Base-by-base conservation (phyloP, 148 eudicot genomes). In the Arctostaphylos glauca region DNA sequence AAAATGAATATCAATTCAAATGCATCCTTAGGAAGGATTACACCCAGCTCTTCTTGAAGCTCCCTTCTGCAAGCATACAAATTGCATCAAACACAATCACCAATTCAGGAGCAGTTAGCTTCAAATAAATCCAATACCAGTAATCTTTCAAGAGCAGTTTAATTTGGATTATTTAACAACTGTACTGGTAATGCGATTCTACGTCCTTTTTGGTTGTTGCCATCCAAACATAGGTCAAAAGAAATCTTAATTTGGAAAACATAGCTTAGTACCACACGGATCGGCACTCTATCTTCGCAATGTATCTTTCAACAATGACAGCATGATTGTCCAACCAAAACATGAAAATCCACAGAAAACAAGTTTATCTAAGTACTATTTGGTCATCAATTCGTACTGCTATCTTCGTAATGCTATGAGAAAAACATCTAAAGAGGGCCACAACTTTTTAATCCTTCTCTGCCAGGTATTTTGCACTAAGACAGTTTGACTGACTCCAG, bases 41-140 rank as follows among this genome's bases (percentile, higher is more conserved):
- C 79, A 59, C 99, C 99, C 71, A 96, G 95, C 90, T 96, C 99
- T 88, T 96, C 99, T 58, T 91, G 92, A 86, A 96, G 99, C 88
- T 96, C 99, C 88, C 98, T 92, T 90, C 99, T 96, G 92, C 83
- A 88, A 89, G 81, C 74, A 85, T 58, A 54, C 76, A 79, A 25
- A 66, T 54, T 64, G 60, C 41, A 64, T 25, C 48, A 76, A 21
- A 55, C 53, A 72, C 49, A 81, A 71, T 64, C 12, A 66, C 6
- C 18, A 19, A 47, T 58, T 3, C 14, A 62, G 76, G 23, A 59
- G 48, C 21, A 82, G 46, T 74, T 46, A 74, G 55, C 31, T 81
- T 52, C 31, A 53, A 84, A 5, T 41, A 54, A 15, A 58, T 18
- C 47, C n/a, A 76, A 19, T 54, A 54, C 71, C 44, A 66, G 16